phyloP scores from a whole-genome alignment of 805 yeast genomes.

The Starmerella kuoi region DNA sequence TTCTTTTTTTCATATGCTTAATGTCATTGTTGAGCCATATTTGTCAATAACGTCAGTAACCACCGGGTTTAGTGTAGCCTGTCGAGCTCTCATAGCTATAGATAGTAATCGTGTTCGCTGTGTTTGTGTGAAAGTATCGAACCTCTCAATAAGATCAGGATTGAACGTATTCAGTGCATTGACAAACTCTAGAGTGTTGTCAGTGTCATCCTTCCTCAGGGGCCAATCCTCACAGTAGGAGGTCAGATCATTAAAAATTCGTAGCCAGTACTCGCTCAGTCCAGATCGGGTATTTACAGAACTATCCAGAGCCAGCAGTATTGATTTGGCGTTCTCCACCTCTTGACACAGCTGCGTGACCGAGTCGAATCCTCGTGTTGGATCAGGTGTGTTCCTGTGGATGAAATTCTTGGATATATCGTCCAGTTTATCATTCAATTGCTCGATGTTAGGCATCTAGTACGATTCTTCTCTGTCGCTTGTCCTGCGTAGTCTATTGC shows the following conservation, averaged over 20 bases:
- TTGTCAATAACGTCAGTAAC: constrained; percentile 2
- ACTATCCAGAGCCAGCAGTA: constrained; percentile 1
- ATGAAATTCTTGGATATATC: constrained; percentile 8
- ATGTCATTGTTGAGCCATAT: constrained; percentile 6
- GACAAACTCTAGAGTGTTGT: neutral
- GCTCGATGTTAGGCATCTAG: neutral
- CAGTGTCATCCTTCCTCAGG: neutral
- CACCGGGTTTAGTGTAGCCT: constrained; percentile 4
- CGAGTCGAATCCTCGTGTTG: constrained; percentile 3
- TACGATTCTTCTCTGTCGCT: too few species aligned
- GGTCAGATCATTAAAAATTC: constrained; percentile 7
- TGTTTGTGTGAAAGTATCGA: constrained; percentile 8
- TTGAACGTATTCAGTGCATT: constrained; percentile 2
- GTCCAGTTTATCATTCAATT: constrained; percentile 2
- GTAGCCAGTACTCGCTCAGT: constrained; percentile 11
- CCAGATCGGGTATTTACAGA: neutral
- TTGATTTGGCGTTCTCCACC: neutral
- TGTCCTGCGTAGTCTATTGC: too few species aligned
- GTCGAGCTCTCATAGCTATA: constrained; percentile 11
- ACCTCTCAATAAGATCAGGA: neutral
- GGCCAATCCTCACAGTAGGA: constrained; percentile 15
- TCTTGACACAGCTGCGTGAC: constrained; percentile 4
- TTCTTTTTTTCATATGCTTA: too few species aligned
- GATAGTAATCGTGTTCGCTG: constrained; percentile 12
- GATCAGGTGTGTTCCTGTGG: constrained; percentile 2